Evolutionary conservation across 345 rosid genomes (phyloP).

Genomic region (Schrenkiella parvula): DNA sequence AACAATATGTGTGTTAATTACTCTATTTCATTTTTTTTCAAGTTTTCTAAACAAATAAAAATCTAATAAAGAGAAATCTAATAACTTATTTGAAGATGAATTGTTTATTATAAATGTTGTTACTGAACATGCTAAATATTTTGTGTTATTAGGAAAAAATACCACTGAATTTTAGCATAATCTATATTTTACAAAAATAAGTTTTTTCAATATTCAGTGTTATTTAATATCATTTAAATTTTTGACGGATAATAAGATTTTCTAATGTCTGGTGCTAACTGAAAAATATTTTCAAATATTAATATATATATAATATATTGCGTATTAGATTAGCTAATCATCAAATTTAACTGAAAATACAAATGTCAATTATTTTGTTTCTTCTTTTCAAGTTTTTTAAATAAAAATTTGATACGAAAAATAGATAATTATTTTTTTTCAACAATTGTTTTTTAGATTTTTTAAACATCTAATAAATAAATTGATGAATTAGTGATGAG

Average conservation of each 20-base stretch:
- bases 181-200: too few species aligned
- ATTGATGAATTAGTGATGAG: slow-evolving; percentile 36
- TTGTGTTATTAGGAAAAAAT: too few species aligned
- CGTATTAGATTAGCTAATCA: background rate
- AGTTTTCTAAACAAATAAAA: too few species aligned
- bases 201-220: background rate
- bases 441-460: background rate
- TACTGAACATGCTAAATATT: too few species aligned
- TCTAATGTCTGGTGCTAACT: background rate
- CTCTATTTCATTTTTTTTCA: too few species aligned
- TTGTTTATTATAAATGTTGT: too few species aligned
- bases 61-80: too few species aligned
- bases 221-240: background rate
- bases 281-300: background rate
- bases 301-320: background rate
- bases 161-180: too few species aligned
- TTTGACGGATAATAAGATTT: background rate
- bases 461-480: background rate
- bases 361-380: background rate
- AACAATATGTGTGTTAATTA: background rate
- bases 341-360: background rate
- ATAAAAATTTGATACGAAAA: too few species aligned
- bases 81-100: too few species aligned
- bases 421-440: too few species aligned
- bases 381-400: too few species aligned